Evolutionary conservation across 2,329 filamentous ascomycete genomes (phyloP).

Genomic region (Aspergillus alliaceus): DNA sequence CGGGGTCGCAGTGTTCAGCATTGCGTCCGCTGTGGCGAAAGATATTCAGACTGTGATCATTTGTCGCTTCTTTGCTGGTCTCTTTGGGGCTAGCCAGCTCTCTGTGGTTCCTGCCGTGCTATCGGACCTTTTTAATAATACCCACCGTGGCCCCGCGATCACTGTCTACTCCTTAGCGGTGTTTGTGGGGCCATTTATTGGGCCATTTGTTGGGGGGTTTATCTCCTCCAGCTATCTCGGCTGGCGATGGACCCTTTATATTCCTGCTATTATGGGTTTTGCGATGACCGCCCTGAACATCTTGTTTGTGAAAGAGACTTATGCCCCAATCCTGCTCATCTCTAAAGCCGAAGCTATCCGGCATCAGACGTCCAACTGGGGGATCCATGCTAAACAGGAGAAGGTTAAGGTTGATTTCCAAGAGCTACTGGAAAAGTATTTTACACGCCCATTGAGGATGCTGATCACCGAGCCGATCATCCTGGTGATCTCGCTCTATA

Average conservation of each 20-base stretch:
- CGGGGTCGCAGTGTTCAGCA: conserved; percentile 44
- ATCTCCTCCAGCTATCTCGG: conserved; percentile 46
- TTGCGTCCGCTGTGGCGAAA: conserved; percentile 43
- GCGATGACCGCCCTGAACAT: conserved; percentile 32
- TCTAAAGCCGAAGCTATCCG: conserved; percentile 53
- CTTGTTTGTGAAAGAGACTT: conserved; percentile 53
- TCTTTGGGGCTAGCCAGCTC: conserved; percentile 46
- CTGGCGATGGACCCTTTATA: conserved; percentile 53
- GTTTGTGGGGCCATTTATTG: conserved; percentile 48
- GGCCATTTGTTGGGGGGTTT: conserved; percentile 53
- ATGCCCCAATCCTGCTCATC: conserved; percentile 53
- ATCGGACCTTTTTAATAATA: conserved; percentile 51
- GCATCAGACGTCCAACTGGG: conserved; percentile 54
- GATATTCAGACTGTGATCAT: conserved; percentile 42
- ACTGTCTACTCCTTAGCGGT: conserved; percentile 50
- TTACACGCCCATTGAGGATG: conserved; percentile 40
- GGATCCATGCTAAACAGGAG: conserved; percentile 55
- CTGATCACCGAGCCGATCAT: conserved; percentile 40
- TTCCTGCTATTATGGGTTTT: conserved; percentile 53
- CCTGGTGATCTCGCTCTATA: conserved; percentile 31
- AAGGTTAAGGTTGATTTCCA: conserved; percentile 49
- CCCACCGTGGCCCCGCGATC: conserved; percentile 39
- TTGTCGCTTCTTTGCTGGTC: conserved; percentile 47
- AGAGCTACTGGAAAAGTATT: conserved; percentile 47
- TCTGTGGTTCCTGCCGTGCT: conserved; percentile 45